These are phyloP conservation scores for Chytriomyces sp. DNA, from an alignment of 192 early-diverging fungal genomes.

Conservation along the genomic window DNA sequence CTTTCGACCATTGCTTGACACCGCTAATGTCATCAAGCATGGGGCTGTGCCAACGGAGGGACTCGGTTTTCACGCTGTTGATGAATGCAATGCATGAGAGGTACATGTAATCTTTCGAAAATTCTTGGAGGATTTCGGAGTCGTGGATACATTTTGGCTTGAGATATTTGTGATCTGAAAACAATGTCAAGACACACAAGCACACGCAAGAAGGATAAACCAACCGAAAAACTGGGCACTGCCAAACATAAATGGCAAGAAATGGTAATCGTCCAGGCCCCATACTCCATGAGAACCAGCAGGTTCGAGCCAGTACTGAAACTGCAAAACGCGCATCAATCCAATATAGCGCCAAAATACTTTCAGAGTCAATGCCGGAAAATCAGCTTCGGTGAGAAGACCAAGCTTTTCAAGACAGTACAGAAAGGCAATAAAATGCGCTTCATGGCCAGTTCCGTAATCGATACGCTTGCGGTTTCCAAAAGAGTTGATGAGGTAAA, in stretches of 20 bases:
- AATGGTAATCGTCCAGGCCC: conserved; percentile 98
- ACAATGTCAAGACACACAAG: conserved; percentile 4
- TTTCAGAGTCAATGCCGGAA: conserved; percentile 73
- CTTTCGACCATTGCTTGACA: conserved; percentile 50
- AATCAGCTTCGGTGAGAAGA: conserved; percentile 69
- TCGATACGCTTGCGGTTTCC: conserved; percentile 93
- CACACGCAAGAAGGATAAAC: conserved; percentile 4
- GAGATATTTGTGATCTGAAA: conserved; percentile 82
- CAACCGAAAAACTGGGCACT: conserved; percentile 78
- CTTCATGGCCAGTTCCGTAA: conserved; percentile 97
- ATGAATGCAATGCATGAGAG: conserved; percentile 92
- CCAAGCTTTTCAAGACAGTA: conserved; percentile 81
- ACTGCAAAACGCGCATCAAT: conserved; percentile 88
- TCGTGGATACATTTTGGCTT: conserved; percentile 94
- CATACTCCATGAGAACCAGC: conserved; percentile 99
- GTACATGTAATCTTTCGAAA: conserved; percentile 93
- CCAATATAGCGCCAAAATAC: conserved; percentile 73
- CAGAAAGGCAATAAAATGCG: conserved; percentile 86
- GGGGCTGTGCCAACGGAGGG: not conserved
- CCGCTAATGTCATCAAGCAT: not conserved
- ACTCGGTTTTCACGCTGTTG: conserved; percentile 67
- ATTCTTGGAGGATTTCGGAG: conserved; percentile 85
- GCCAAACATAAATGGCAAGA: conserved; percentile 94
- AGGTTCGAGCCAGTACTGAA: conserved; percentile 94
- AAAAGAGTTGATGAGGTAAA: conserved; percentile 83